Evolutionary conservation across 2,329 filamentous ascomycete genomes (phyloP).

Genomic region (Paramyrothecium sp.): DNA sequence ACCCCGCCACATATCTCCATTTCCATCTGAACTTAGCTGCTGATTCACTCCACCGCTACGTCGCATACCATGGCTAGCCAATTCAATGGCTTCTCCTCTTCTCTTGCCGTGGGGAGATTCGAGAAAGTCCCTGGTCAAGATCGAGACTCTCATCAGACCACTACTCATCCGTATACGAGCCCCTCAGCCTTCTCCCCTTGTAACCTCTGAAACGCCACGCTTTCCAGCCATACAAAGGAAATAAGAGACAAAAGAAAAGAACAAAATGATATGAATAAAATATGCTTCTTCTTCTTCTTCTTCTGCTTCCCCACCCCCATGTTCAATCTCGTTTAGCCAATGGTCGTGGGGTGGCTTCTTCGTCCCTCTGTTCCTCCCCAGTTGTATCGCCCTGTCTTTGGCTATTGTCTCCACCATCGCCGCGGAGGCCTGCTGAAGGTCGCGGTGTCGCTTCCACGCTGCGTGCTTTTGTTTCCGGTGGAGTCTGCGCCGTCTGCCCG

Average conservation of each 20-base stretch:
- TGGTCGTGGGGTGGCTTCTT: slow-evolving; percentile 41
- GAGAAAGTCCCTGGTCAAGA: too few relatives aligned
- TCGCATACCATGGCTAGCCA: too few relatives aligned
- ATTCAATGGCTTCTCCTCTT: too few relatives aligned
- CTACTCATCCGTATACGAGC: neutral
- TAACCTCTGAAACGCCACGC: slow-evolving; percentile 7
- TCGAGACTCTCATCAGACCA: neutral
- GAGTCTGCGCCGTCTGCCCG: slow-evolving; percentile 16
- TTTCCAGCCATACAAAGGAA: slow-evolving; percentile 9
- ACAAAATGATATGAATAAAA: slow-evolving; percentile 17
- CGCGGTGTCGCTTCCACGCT: slow-evolving; percentile 44
- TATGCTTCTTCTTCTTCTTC: slow-evolving; percentile 14
- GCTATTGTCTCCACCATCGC: slow-evolving; percentile 8
- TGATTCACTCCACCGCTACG: too few relatives aligned
- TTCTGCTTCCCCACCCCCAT: slow-evolving; percentile 1
- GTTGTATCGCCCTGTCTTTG: neutral
- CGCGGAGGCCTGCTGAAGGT: slow-evolving; percentile 21
- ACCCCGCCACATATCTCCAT: neutral
- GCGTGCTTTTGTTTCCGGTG: slow-evolving; percentile 17
- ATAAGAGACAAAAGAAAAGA: slow-evolving; percentile 6
- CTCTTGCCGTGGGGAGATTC: too few relatives aligned
- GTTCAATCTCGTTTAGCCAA: slow-evolving; percentile 17
- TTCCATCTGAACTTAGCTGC: too few relatives aligned
- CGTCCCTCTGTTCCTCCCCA: slow-evolving; percentile 14
- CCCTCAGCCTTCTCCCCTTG: neutral